Evolutionary conservation across 495 filamentous ascomycete species (phyloP), one percentile per base, ranked within the genome.

Genomic region (Aspergillus diversus): DNA sequence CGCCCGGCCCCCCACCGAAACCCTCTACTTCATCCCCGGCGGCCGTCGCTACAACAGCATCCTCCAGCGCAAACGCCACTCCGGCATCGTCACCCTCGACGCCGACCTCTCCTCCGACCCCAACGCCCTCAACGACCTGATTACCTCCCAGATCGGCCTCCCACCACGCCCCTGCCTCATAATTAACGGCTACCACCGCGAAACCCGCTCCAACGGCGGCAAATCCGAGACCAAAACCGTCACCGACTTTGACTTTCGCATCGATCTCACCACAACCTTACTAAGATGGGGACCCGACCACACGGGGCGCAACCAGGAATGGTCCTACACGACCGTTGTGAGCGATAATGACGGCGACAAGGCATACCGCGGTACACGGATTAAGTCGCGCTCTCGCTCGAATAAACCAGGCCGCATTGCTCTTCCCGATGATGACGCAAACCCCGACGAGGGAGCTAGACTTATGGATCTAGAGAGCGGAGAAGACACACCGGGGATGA

Each of bases 231-330:
- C 47, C 35, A 67, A 70, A 53, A 67, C 55, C 2, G 71, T 80
- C 9, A 66, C 67, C 3, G 79, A 81, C 63, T 81, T 81, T 43
- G 43, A 73, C 7, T 81, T 81, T 61, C 67, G 60, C 17, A 61
- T 81, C 16, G 74, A 81, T 43, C 66, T 80, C 5, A 68, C 71
- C 0, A 63, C 70, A 5, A 54, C 59, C 0, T n/a, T 61, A 12
- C 55, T 59, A 0, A 21, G 52, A 5, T 61, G 54, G 42, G 55
- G 50, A 6, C 55, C 33, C 5, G 50, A 66, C 12, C 48, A 46
- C 48, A 34, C 32, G 11, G 53, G 47, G 3, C 48, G 50, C 2
- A 35, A 52, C 13, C 15, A 48, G 33, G 21, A 52, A 21, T 46
- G 59, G 6, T 72, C 71, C 66, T 63, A 68, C 54, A 64, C 61